These are phyloP conservation scores for Limnomonas spitsbergensis DNA, from an alignment of 139 green algal genomes.

Conservation along the genomic window DNA sequence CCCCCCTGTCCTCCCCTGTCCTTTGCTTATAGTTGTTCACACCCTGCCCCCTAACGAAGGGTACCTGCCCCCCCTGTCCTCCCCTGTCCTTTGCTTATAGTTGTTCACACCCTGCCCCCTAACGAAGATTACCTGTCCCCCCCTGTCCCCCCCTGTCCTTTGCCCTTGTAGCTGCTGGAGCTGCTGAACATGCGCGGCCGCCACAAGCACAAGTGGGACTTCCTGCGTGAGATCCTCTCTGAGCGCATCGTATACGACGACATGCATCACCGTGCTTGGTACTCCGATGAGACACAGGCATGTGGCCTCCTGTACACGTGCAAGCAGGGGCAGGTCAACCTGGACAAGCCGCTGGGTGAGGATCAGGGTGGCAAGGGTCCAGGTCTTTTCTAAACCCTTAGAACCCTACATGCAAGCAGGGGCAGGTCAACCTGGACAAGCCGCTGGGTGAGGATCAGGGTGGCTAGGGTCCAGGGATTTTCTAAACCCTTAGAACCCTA, in stretches of 20 bases:
- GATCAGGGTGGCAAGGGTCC: no score
- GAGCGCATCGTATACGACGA: slow-evolving; percentile 59
- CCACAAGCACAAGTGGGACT: slow-evolving; percentile 61
- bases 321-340: slow-evolving; percentile 44
- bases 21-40: no score
- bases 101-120: no score
- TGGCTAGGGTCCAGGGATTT: no score
- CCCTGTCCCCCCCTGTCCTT: no score
- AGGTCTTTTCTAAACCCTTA: no score
- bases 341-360: slow-evolving; percentile 42
- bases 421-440: slow-evolving; percentile 41
- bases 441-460: slow-evolving; percentile 4
- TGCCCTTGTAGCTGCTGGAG: slow-evolving; percentile 51
- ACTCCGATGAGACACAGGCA: slow-evolving; percentile 15
- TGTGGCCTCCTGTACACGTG: slow-evolving; percentile 37
- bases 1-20: no score
- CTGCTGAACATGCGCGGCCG: slow-evolving; percentile 62
- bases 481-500: no score
- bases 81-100: no score
- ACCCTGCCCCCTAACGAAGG: no score
- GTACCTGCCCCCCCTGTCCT: no score
- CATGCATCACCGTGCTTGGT: slow-evolving; percentile 38
- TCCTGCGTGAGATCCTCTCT: slow-evolving; percentile 39
- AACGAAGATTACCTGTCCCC: no score
- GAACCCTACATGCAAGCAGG: neutral